Conservation (phyloP, 2,329 filamentous ascomycete species). For the Trichoderma asperellum region DNA sequence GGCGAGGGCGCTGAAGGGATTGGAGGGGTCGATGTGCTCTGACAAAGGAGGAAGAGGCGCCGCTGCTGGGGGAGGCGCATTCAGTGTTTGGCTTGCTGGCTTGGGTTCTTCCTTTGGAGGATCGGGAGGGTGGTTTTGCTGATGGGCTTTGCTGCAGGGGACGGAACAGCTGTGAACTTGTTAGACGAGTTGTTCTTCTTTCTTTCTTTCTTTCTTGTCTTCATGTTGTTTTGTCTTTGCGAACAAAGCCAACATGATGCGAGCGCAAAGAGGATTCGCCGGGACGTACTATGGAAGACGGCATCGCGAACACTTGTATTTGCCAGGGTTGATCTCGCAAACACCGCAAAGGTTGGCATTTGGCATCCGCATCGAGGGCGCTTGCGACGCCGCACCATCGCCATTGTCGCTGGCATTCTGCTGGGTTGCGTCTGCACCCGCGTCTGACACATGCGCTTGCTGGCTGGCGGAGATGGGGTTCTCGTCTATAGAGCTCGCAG, state of each 20-base stretch:
- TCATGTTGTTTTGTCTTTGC: background rate
- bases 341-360: constrained; percentile 49
- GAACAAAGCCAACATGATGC: background rate
- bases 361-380: background rate
- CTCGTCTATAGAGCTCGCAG: background rate
- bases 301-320: constrained; percentile 68
- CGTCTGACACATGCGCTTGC: constrained; percentile 13
- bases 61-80: background rate
- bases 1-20: constrained; percentile 58
- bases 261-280: background rate
- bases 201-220: too few relatives aligned
- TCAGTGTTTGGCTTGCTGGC: constrained; percentile 30
- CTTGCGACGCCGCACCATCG: background rate
- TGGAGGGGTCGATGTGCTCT: constrained; percentile 34
- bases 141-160: constrained; percentile 58
- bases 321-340: constrained; percentile 55
- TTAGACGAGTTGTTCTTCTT: background rate
- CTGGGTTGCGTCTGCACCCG: constrained; percentile 1
- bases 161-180: constrained; percentile 58
- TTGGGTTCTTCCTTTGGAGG: constrained; percentile 36
- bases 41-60: too few relatives aligned
- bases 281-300: constrained; percentile 59
- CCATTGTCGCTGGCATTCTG: background rate
- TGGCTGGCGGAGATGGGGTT: background rate
- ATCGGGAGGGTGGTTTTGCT: constrained; percentile 53